Evolutionary conservation across 331 rosid genomes (phyloP), one percentile per base, ranked within the genome.

Genomic region (Saraca asoca): DNA sequence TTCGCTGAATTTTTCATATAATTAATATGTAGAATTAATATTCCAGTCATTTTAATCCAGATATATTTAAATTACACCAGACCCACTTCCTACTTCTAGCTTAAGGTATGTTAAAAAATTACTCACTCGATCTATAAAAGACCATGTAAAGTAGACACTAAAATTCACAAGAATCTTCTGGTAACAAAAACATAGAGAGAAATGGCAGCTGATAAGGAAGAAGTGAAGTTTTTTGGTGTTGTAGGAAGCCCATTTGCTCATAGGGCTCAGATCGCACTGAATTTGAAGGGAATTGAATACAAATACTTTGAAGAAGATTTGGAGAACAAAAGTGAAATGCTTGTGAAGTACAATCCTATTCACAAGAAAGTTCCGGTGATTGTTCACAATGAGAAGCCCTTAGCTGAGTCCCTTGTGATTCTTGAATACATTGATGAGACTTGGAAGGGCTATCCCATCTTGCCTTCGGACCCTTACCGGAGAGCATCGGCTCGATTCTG

Each of bases 251-350:
- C 78, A 5, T 66, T 41, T 57, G 58, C 14, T 12, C 2, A 38
- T 7, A 81, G 81, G 33, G 78, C 49, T 0, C 65, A 74, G 34
- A 33, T 78, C 19, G 83, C 83, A n/a, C 66, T 81, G 19, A 64
- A 24, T 1, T 24, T 24, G 31, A 24, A 24, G 31, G 2, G 31
- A 24, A 24, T 24, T 3, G 31, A 24, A 38, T 78, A 74, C 78
- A 69, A 72, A 5, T 38, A 15, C 37, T 0, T 61, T 1, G 62
- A 60, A 0, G 75, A 71, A 51, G 58, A 55, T 10, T 0, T 29
- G 0, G 0, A 4, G 5, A 51, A 71, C 41, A 61, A 61, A 43
- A 41, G 67, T 24, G 20, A 43, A 7, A 5, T 7, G 7, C 67
- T 61, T 8, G 52, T 61, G 20, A 61, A 42, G 42, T 61, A 61